Base-by-base conservation (phyloP, 2,329 filamentous ascomycete genomes). In the Neopestalotiopsis sp. region DNA sequence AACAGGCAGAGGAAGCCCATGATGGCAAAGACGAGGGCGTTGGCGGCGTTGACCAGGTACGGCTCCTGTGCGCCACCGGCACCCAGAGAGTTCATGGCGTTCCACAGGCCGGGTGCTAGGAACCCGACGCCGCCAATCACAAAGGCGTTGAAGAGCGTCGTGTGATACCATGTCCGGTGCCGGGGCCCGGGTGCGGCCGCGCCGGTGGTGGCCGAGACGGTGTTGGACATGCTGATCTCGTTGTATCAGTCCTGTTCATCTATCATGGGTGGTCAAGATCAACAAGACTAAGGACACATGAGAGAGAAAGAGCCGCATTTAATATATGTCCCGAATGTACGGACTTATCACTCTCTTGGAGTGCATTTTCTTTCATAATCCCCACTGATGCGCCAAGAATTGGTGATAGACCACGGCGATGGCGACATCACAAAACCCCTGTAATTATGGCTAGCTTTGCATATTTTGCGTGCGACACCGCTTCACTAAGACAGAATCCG, bases 71-170 rank as follows among this genome's bases (percentile, higher is more conserved):
- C 83, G 32, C 86, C 86, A 52, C 86, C 86, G 1, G 85, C 86
- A 17, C 86, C 86, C 4, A 86, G 77, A 1, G 81, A 78, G 70
- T 85, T 87, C 83, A 88, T 86, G 1, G 86, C 86, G 73, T 86
- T 88, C 86, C 86, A 88, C 3, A 89, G 75, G 0, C 84, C 84
- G 0, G 84, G 84, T 0, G 83, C 83, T 45, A 85, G 78, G 71
- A 87, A 88, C 1, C 84, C 86, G 0, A 87, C 85, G 14, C 79
- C 80, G 13, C 86, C 86, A 60, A 87, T 86, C 17, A 88, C 79
- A 62, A 83, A 84, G 52, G 85, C 85, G 73, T 88, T 86, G 79
- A 86, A 87, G 1, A 88, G 79, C 0, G 84, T 86, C 1, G 81
- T 81, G 65, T 81, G 84, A 70, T 87, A 85, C 85, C 86, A 88